Percentiles rank a stretch among this genome's conserved stretches.
Evolutionary conservation across 2,329 filamentous ascomycete species (phyloP).

Genomic region (Sordariomycetes sp.): DNA sequence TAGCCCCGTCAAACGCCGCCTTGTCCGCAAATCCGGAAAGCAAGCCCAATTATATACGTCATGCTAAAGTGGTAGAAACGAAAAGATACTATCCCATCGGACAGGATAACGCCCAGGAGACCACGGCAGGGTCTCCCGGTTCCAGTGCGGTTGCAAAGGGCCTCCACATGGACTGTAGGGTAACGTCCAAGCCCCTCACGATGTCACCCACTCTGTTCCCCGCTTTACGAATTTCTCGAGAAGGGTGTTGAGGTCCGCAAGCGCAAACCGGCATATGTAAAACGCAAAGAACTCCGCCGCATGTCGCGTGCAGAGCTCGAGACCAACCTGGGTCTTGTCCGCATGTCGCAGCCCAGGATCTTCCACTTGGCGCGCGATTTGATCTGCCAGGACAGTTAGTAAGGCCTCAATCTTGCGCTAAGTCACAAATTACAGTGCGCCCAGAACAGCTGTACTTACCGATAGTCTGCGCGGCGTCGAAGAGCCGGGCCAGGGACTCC

Average conservation of each 20-base stretch:
- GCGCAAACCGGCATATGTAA: slow-evolving; percentile 90
- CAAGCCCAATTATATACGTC: too few relatives aligned
- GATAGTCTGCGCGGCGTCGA: slow-evolving; percentile 85
- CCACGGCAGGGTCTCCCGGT: not conserved
- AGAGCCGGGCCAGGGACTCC: slow-evolving; percentile 77
- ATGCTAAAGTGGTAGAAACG: too few relatives aligned
- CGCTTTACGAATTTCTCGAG: slow-evolving; percentile 96
- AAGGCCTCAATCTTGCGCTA: not conserved
- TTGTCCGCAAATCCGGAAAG: too few relatives aligned
- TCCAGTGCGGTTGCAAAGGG: not conserved
- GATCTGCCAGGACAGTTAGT: slow-evolving; percentile 47
- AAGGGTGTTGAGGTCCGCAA: slow-evolving; percentile 72
- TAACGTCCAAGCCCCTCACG: slow-evolving; percentile 12
- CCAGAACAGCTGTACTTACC: slow-evolving; percentile 45
- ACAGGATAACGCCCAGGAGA: too few relatives aligned
- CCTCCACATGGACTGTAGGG: not conserved
- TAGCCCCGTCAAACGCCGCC: too few relatives aligned
- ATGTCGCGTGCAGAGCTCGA: slow-evolving; percentile 86
- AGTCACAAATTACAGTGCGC: slow-evolving; percentile 12
- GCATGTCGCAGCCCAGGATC: slow-evolving; percentile 87
- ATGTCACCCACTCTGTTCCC: slow-evolving; percentile 82
- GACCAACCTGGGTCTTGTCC: slow-evolving; percentile 86
- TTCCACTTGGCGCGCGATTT: slow-evolving; percentile 92
- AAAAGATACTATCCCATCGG: too few relatives aligned
- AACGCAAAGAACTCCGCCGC: slow-evolving; percentile 97